Conservation (phyloP, 1,284 basidiomycete genomes). For the Vanrija sp. region DNA sequence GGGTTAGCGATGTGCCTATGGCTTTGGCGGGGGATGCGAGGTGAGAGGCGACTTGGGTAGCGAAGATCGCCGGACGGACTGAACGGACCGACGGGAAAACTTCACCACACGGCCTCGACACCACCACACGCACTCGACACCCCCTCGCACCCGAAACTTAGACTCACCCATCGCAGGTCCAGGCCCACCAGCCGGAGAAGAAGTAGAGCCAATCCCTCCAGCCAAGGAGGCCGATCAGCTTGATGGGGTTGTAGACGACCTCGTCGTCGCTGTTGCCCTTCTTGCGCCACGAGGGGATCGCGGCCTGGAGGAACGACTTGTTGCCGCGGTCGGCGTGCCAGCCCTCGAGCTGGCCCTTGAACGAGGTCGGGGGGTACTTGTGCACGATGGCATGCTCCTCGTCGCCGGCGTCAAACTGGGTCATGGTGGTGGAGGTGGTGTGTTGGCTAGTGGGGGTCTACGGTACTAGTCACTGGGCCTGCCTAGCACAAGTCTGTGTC, state of each 20-base stretch:
- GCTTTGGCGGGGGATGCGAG: too few species aligned
- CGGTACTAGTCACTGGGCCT: too few species aligned
- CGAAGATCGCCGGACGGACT: too few species aligned
- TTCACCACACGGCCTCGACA: too few species aligned
- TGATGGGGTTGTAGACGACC: conserved; percentile 44
- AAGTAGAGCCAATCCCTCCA: conserved; percentile 55
- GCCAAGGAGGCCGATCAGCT: conserved; percentile 47
- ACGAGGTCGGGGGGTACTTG: conserved; percentile 10
- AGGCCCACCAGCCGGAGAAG: conserved; percentile 59
- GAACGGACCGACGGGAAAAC: too few species aligned
- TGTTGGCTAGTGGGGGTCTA: too few species aligned
- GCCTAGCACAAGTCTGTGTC: too few species aligned
- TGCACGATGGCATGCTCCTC: background rate
- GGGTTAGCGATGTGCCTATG: background rate
- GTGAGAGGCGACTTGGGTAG: too few species aligned
- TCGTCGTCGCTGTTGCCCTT: conserved; percentile 2
- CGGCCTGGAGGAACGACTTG: conserved; percentile 25
- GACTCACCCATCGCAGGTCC: conserved; percentile 48
- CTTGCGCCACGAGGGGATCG: conserved; percentile 26
- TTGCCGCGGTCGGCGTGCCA: conserved; percentile 39
- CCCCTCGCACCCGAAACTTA: too few species aligned
- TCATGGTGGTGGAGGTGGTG: too few species aligned
- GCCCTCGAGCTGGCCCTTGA: conserved; percentile 29
- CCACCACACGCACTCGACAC: background rate
- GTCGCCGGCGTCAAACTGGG: background rate